Base-by-base conservation (phyloP, 805 yeast genomes). In the Citeromyces matritensis region DNA sequence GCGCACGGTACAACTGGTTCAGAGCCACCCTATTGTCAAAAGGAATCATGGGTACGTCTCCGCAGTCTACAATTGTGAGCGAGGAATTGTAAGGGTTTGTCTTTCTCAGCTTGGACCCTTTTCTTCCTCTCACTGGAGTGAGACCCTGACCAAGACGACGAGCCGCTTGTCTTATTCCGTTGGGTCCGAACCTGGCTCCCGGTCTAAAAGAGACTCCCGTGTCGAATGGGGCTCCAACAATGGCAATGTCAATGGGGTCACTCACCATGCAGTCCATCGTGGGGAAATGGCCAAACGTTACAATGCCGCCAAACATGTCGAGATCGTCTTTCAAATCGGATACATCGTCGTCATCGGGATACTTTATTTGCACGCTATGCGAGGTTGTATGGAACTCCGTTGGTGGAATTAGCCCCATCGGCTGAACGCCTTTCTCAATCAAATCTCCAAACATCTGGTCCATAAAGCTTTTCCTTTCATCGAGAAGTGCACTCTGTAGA, bases 31-130 rank as follows among this genome's bases (percentile, higher is more conserved):
- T 45, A 40, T 69, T 67, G 42, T 70, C 78, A 36, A 68, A 67
- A n/a, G 77, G 76, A 1, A 66, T 62, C 65, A 69, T 61, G 23
- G 75, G 68, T 10, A 69, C 65, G 43, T 70, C 77, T 3, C 77
- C 78, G 44, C 78, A 70, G 42, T 70, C 78, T 4, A 69, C 59
- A 23, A 65, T 50, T 5, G 51, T 46, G 23, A 57, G 42, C 33
- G 53, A 49, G 3, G 55, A 39, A 33, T 56, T 49, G 44, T 65
- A 70, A 2, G 44, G 39, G 32, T 40, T 42, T 21, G 41, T 35
- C 5, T 42, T 40, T 10, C 55, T 49, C 26, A 64, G 43, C 31
- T 54, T 52, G 3, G 62, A 49, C 19, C 50, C 51, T 12, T 49
- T 50, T 33, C 46, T 44, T 3, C 60, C 63, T 37, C 54, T 49